These are phyloP conservation scores for Prunus fruticosa DNA, from an alignment of 306 rosid genomes.

Conservation along the genomic window DNA sequence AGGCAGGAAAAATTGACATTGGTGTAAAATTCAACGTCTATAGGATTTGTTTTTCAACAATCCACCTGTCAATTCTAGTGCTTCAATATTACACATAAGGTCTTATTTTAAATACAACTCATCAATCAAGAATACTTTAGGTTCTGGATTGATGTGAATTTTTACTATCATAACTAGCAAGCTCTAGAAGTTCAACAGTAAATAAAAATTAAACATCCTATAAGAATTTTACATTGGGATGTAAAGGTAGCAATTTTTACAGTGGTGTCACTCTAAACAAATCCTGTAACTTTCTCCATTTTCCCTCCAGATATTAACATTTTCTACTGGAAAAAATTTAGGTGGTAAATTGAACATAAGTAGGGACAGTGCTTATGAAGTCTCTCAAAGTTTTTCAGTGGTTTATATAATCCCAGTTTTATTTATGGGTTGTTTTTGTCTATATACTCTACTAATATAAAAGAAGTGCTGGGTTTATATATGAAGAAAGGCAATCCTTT, in stretches of 20 bases:
- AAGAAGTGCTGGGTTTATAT: constrained; percentile 92
- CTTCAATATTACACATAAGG: not conserved
- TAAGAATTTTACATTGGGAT: not conserved
- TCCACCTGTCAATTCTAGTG: not conserved
- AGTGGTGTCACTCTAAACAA: not conserved
- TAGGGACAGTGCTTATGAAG: not conserved
- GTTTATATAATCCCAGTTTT: not conserved
- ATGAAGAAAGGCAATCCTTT: constrained; percentile 88
- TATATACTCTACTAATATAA: too few relatives aligned
- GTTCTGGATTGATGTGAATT: not conserved
- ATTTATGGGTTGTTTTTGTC: too few relatives aligned
- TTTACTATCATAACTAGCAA: too few relatives aligned
- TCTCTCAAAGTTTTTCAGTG: not conserved
- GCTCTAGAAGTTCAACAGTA: not conserved
- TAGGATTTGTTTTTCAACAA: not conserved
- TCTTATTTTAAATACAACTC: too few relatives aligned
- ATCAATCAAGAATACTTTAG: not conserved
- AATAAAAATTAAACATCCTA: too few relatives aligned
- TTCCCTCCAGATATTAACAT: not conserved
- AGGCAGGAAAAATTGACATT: not conserved
- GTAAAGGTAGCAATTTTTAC: not conserved
- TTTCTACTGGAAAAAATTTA: not conserved
- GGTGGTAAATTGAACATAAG: not conserved
- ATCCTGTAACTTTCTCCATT: not conserved
- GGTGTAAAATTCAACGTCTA: not conserved